Evolutionary conservation across 2,329 filamentous ascomycete species (phyloP), one percentile per base, ranked within the genome.

Genomic region (Arthroderma sp.): DNA sequence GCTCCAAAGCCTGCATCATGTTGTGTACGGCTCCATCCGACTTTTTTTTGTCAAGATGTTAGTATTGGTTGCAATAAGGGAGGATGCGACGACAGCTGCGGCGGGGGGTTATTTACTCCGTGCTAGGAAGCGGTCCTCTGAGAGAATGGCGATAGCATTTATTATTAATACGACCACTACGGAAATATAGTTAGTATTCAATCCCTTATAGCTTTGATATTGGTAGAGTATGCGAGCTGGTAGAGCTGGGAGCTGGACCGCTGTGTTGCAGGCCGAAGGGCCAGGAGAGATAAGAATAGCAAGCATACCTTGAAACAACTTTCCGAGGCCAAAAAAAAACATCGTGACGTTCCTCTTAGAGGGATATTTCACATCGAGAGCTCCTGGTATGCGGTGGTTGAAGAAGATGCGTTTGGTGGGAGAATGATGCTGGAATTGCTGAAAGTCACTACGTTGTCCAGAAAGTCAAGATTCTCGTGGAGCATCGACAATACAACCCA

Each of bases 141-240:
- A 95, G 63, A 97, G 86, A 68, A 96, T 84, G 62, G 91, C 89
- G 69, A 97, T 86, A 63, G 89, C 88, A 74, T 98, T 98, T 74
- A 93, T 84, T 70, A 97, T 81, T 67, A 97, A 88, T 70, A 95
- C 79, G 65, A 83, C 81, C 64, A 91, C 87, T 90, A 61, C 31
- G 61, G 39, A 21, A 17, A 19, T 9, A 39, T 13, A 17, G 5
- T 56, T 57, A 56, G 60, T 60, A 28, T 51, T 31, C 19, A n/a
- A 31, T 33, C 15, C 25, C 28, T 11, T 51, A 31, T 31, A 31
- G 43, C 23, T 11, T 39, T 58, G 39, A 59, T n/a, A 38, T 6
- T 13, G 41, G 31, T 47, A 58, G 55, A 58, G 64, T 60, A 61
- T 66, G 53, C 65, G 63, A 60, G 54, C 58, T 31, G 57, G 58